Base-by-base conservation (phyloP, 169 alveolate species). In the Theileria sp. region DNA sequence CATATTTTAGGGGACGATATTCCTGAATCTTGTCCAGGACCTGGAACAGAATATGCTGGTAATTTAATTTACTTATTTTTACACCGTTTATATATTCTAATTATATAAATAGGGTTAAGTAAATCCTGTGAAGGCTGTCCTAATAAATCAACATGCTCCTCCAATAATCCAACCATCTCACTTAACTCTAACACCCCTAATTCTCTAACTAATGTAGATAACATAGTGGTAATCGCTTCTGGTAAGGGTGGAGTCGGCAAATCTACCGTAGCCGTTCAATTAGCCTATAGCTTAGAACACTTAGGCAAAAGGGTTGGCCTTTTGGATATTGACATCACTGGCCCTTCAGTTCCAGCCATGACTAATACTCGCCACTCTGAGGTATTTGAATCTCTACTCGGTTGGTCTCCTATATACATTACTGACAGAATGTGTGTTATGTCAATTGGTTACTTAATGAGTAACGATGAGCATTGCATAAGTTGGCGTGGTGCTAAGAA, bases 181-280 rank as follows among this genome's bases (percentile, higher is more conserved):
- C 54, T 44, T 13, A 95, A 94, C 79, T 88, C 98, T 65, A 75
- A 92, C 79, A 70, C 77, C 65, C 91, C 79, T 73, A 87, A 69
- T 19, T 95, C 95, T 71, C 92, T 98, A 77, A 60, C 81, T 34
- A 85, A 89, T 60, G 96, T 98, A 12, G 95, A 94, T 82, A 84
- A 91, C 75, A 95, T 95, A 54, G 89, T 98, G 17, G 81, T 98
- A 30, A 93, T 98, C 0, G 85, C 97, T 23, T 96, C 99, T 28
- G 99, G 99, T 0, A 98, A 98, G 87, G 99, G 99, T n/a, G 99
- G 99, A 5, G 99, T 98, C n/a, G 99, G 99, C 13, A 98, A 98
- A 84, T 94, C 98, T 67, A 97, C 99, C 1, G 94, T 97, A 34
- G 92, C 99, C 56, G 92, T 99, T 0, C 98, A 98, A 92, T 81